Conservation (phyloP, 768 basidiomycete species). For the Lentinula guzmanii region DNA sequence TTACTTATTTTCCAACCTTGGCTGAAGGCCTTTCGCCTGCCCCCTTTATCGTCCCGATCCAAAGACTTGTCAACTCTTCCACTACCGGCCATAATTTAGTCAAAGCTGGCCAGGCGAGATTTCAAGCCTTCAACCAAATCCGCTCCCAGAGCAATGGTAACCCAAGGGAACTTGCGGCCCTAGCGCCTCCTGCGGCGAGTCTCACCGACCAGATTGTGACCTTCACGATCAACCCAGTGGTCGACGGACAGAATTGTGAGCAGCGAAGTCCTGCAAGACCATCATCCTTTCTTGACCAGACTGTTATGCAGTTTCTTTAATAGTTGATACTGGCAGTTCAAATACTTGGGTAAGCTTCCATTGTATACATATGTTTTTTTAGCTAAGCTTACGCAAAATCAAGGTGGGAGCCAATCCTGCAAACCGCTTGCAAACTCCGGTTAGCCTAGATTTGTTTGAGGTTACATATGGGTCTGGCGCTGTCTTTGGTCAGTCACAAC, state of each 20-base stretch:
- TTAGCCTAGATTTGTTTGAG: not conserved
- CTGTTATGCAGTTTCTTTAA: not conserved
- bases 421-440: not conserved
- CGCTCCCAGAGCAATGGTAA: not conserved
- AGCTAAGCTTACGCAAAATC: not conserved
- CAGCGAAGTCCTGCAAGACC: too few relatives aligned
- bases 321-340: slow-evolving; percentile 1
- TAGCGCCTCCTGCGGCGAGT: not conserved
- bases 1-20: not conserved
- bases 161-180: not conserved
- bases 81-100: not conserved
- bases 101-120: not conserved
- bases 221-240: not conserved
- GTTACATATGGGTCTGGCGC: not conserved
- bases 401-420: not conserved
- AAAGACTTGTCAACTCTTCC: not conserved
- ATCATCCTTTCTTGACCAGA: not conserved
- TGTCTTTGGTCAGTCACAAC: not conserved
- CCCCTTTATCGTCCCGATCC: not conserved
- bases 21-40: not conserved
- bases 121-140: not conserved
- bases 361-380: not conserved
- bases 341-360: not conserved
- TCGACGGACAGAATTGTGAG: not conserved
- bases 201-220: not conserved